Base-by-base conservation (phyloP, 2,329 filamentous ascomycete genomes). In the Teratosphaeriaceae sp. region DNA sequence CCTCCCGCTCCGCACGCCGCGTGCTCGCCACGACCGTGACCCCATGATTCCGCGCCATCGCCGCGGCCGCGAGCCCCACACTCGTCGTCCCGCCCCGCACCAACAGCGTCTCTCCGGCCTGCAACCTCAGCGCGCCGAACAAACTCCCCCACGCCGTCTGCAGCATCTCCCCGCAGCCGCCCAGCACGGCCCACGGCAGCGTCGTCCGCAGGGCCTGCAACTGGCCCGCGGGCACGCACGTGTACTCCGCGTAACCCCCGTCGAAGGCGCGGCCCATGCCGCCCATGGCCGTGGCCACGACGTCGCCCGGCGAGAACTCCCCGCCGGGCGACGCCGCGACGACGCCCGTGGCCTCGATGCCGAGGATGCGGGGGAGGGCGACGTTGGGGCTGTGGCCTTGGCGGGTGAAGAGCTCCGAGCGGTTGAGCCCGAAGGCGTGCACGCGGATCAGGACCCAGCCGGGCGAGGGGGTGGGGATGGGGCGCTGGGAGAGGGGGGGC, bases 181-280 rank as follows among this genome's bases (percentile, higher is more conserved):
- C 72, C 1, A 75, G 47, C 2, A 63, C 54, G 21, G 64, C 60
- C 70, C 70, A 73, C 0, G 57, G 51, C 4, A 72, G 48, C 8
- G 56, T 52, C 3, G 59, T 63, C 22, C 58, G 51, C n/a, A 71
- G 46, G 5, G 51, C 49, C 38, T 67, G 66, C 7, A 69, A 61
- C 45, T 73, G 66, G 9, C 43, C 48, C 2, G 58, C 65, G 0
- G 68, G 64, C 5, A 72, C 69, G 44, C 63, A 68, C 1, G 64
- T 66, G 43, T 71, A 75, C 53, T 75, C 70, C 3, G 70, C 71
- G 48, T 74, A 75, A 0, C 69, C 69, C 6, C 72, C 71, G 47
- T 73, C 65, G 42, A 72, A 70, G n/a, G 56, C 53, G 6, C 71
- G 53, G 1, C 71, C 70, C 57, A 75, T 65, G 1, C 70, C 71